Conservation (phyloP, 345 rosid species). For the Schrenkiella parvula region DNA sequence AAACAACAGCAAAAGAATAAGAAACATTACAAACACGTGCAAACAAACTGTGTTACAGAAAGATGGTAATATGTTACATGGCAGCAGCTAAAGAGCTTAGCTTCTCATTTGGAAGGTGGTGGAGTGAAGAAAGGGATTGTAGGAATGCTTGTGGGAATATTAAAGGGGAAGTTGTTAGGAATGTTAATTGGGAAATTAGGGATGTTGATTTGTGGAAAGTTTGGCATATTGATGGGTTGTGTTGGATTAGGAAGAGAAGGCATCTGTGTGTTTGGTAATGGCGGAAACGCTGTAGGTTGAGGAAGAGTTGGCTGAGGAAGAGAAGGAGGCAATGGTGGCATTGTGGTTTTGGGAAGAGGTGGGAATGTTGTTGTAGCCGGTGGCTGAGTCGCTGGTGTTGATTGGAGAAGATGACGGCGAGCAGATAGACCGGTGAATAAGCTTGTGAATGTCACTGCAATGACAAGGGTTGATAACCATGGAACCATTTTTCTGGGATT, state of each 20-base stretch:
- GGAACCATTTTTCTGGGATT: slow-evolving; percentile 4
- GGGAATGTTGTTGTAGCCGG: slow-evolving; percentile 27
- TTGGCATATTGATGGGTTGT: slow-evolving; percentile 28
- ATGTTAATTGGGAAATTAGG: slow-evolving; percentile 28
- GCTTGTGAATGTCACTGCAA: slow-evolving; percentile 30
- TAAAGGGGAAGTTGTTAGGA: slow-evolving; percentile 32
- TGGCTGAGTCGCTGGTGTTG: slow-evolving; percentile 20
- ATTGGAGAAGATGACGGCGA: slow-evolving; percentile 26
- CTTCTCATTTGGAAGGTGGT: slow-evolving; percentile 32
- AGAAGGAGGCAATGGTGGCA: slow-evolving; percentile 19
- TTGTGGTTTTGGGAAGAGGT: slow-evolving; percentile 18
- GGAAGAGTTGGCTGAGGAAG: slow-evolving; percentile 17
- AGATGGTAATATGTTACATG: neutral
- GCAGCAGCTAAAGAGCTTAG: slow-evolving; percentile 6
- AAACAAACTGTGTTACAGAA: neutral
- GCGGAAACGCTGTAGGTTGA: slow-evolving; percentile 21
- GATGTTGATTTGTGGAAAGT: slow-evolving; percentile 29
- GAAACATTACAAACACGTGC: slow-evolving; percentile 16
- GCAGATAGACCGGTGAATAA: slow-evolving; percentile 24
- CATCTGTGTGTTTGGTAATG: slow-evolving; percentile 4
- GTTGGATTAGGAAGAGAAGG: slow-evolving; percentile 30
- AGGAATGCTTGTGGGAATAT: slow-evolving; percentile 26
- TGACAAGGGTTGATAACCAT: slow-evolving; percentile 12
- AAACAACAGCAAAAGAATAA: neutral
- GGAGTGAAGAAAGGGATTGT: slow-evolving; percentile 29